Evolutionary conservation across 768 basidiomycete genomes (phyloP).

Genomic region (Auricularia sp.): DNA sequence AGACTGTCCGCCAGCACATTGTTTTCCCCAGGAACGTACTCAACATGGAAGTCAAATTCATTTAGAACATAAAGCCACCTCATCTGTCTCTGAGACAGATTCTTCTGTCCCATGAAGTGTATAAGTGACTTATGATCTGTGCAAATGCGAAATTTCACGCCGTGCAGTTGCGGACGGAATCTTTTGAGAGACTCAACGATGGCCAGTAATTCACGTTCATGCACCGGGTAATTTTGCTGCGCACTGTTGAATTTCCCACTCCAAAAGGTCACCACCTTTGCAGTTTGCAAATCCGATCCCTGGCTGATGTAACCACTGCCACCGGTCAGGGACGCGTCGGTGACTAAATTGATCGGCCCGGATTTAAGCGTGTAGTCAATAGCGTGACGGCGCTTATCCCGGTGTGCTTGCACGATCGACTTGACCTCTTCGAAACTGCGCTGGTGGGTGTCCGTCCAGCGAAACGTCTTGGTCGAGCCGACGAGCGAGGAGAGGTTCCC

Average conservation of each 20-base stretch:
- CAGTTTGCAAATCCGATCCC: background rate
- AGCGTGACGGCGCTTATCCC: slow-evolving; percentile 15
- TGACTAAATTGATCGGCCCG: background rate
- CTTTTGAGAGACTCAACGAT: slow-evolving; percentile 23
- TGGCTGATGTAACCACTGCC: background rate
- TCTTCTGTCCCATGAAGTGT: slow-evolving; percentile 21
- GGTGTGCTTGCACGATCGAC: slow-evolving; percentile 12
- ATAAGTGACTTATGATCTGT: slow-evolving; percentile 25
- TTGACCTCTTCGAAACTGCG: slow-evolving; percentile 29
- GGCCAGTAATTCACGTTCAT: slow-evolving; percentile 30
- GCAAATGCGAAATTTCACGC: slow-evolving; percentile 18
- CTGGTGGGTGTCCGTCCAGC: slow-evolving; percentile 22
- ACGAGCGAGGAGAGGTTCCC: slow-evolving; percentile 18
- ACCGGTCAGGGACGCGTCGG: too few relatives aligned
- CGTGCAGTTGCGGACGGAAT: slow-evolving; percentile 16
- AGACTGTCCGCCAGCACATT: slow-evolving; percentile 23
- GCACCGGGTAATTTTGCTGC: slow-evolving; percentile 24
- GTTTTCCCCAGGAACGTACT: slow-evolving; percentile 21
- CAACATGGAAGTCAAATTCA: slow-evolving; percentile 21
- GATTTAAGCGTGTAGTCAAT: slow-evolving; percentile 3
- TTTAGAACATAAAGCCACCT: slow-evolving; percentile 26
- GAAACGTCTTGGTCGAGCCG: slow-evolving; percentile 16
- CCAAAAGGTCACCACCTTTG: background rate
- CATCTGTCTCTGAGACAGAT: slow-evolving; percentile 25
- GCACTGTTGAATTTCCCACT: slow-evolving; percentile 3